phyloP scores from a whole-genome alignment of 2,329 filamentous ascomycete genomes.

The Alternaria sp. region DNA sequence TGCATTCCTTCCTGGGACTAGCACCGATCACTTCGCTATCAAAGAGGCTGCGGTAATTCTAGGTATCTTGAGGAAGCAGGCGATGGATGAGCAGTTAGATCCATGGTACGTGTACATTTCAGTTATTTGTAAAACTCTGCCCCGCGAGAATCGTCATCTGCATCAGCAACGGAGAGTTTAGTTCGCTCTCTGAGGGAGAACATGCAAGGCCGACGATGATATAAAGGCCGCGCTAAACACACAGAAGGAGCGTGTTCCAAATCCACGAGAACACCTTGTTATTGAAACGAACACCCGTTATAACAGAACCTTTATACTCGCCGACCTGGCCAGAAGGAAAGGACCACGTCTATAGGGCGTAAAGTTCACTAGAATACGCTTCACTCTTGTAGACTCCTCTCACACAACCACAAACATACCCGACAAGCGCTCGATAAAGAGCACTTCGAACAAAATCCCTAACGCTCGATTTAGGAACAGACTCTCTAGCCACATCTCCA shows the following conservation, averaged over 20 bases:
- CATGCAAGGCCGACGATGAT: neutral
- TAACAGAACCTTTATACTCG: neutral
- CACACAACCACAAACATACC: neutral
- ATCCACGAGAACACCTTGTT: neutral
- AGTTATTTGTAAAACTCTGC: neutral
- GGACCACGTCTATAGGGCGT: neutral
- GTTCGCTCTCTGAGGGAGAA: neutral
- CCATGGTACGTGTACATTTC: slow-evolving; percentile 17
- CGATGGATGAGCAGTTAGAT: neutral
- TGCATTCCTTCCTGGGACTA: slow-evolving; percentile 10
- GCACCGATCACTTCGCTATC: slow-evolving; percentile 28
- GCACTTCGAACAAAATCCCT: neutral
- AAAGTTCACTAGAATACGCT: neutral
- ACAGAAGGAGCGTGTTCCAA: neutral
- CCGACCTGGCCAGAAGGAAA: neutral
- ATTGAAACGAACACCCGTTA: neutral
- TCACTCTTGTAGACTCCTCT: too few relatives aligned
- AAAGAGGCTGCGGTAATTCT: slow-evolving; percentile 24
- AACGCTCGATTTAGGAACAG: neutral
- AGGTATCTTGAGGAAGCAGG: slow-evolving; percentile 14
- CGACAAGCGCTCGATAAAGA: neutral
- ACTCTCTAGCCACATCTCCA: neutral
- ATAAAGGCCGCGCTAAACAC: neutral
- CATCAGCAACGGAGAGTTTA: neutral
- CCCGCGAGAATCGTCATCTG: neutral